Evolutionary conservation across 164 flowering plant genomes (phyloP).

Genomic region (Buxus sempervirens): DNA sequence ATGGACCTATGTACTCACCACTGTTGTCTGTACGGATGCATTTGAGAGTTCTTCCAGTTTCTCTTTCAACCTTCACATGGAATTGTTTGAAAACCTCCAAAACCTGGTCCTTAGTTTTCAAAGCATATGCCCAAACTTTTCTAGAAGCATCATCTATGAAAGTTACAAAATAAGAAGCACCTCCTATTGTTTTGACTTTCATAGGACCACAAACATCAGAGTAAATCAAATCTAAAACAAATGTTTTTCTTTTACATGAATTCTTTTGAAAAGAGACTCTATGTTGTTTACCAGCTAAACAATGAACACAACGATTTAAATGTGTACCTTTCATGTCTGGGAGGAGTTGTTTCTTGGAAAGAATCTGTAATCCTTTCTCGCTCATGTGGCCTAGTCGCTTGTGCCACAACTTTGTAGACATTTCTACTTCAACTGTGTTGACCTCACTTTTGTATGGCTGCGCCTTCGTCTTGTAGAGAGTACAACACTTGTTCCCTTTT

Average conservation of each 20-base stretch:
- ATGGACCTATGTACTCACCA: background rate
- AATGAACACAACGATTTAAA: background rate
- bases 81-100: background rate
- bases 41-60: background rate
- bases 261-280: background rate
- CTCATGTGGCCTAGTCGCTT: background rate
- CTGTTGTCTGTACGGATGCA: background rate
- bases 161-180: background rate
- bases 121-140: background rate
- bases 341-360: background rate
- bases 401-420: background rate
- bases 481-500: background rate
- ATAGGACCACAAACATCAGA: background rate
- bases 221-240: background rate
- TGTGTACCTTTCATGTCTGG: background rate
- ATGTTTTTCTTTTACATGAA: background rate
- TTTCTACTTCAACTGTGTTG: background rate
- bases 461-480: background rate
- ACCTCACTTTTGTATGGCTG: background rate
- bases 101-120: background rate
- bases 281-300: background rate
- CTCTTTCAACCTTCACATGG: background rate
- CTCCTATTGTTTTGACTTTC: background rate
- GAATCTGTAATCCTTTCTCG: background rate
- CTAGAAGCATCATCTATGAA: background rate